Base-by-base conservation (phyloP, 768 basidiomycete genomes). In the Solioccasus polychromus region DNA sequence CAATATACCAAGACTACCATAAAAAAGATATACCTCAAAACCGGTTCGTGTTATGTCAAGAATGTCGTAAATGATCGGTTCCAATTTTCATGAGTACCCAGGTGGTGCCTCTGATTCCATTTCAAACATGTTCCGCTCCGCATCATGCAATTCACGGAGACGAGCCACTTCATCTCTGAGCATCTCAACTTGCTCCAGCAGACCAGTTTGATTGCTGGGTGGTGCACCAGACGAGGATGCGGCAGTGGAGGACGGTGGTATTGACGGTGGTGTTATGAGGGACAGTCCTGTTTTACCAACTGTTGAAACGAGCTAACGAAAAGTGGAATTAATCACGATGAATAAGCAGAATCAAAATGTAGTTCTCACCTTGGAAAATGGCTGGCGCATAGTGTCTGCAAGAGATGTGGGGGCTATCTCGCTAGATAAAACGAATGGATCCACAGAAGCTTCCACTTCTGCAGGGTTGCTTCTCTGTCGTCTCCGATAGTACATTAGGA, bases 91-190 rank as follows among this genome's bases (percentile, higher is more conserved):
- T 9, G 30, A 30, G 23, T 34, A 35, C 28, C n/a, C 25, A 8
- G 42, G 20, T 15, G 43, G 32, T 20, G 23, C 23, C 19, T 47
- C 26, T 35, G 41, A 42, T 3, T 14, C 23, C 8, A 35, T 19
- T 14, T 11, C 15, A 2, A 10, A 10, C 15, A 8, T 22, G 8
- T 22, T 3, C n/a, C n/a, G 20, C 8, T 26, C 23, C 5, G 30
- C 3, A n/a, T n/a, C 8, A 0, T 38, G 39, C 14, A 35, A 2
- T 3, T 31, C 8, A 11, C 48, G 48, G 3, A 57, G 42, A 23
- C 47, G 51, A 22, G 47, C 43, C 2, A 57, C 45, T 31, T 53
- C 55, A 1, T 26, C 45, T 22, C 39, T 39, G 1, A 55, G 34
- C 7, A 24, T 2, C 2, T 36, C 54, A 4, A 56, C 46, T n/a